Percentiles rank a stretch among this genome's conserved stretches.
These are phyloP conservation scores for Auriculariales sp. DNA, from an alignment of 768 basidiomycete genomes.

Conservation along the genomic window DNA sequence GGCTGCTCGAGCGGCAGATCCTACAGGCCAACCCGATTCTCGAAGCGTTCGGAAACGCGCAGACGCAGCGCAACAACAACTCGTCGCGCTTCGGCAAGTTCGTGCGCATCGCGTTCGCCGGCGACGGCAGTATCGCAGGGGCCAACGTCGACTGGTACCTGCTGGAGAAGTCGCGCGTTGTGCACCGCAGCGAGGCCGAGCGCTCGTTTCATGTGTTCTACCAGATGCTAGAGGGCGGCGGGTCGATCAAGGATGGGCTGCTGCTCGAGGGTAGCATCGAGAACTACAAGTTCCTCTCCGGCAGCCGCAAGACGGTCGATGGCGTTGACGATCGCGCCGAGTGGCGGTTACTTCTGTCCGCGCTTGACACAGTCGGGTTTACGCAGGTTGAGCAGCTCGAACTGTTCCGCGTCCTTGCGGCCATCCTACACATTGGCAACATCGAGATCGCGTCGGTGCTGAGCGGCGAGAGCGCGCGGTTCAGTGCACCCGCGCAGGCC, in stretches of 20 bases:
- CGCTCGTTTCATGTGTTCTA: conserved; percentile 96
- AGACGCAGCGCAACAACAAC: conserved; percentile 96
- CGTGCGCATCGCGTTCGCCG: conserved; percentile 86
- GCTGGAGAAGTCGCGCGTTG: conserved; percentile 92
- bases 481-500: conserved; percentile 73
- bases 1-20: conserved; percentile 88
- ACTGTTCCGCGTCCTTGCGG: conserved; percentile 82
- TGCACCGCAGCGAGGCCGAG: conserved; percentile 75
- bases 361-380: conserved; percentile 85
- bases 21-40: conserved; percentile 94
- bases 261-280: conserved; percentile 60
- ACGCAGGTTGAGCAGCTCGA: conserved; percentile 71
- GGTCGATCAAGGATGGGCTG: conserved; percentile 53
- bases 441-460: conserved; percentile 68
- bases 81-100: conserved; percentile 99
- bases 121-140: conserved; percentile 87
- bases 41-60: conserved; percentile 96
- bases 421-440: conserved; percentile 92
- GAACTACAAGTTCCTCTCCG: conserved; percentile 84
- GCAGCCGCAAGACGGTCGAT: conserved; percentile 81
- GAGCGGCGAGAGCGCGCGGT: conserved; percentile 54
- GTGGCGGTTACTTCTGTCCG: conserved; percentile 59
- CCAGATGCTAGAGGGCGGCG: conserved; percentile 72
- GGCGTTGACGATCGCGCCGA: conserved; percentile 87
- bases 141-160: conserved; percentile 99